phyloP scores from a whole-genome alignment of 257 asterid genomes.

The Coffea eugenioides region DNA sequence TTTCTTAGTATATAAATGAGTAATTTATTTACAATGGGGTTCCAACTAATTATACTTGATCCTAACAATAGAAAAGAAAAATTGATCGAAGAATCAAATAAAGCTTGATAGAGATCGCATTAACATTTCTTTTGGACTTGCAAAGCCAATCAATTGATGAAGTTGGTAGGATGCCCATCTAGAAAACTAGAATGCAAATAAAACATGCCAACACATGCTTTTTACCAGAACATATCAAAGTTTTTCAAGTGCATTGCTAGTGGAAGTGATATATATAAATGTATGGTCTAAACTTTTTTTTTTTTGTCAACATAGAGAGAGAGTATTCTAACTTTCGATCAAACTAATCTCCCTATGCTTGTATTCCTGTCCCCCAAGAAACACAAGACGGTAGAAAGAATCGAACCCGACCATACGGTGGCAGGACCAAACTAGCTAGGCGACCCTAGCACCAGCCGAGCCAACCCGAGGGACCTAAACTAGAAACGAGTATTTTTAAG shows the following conservation, averaged over 20 bases:
- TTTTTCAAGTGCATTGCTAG: conserved; percentile 8
- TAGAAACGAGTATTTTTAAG: conserved; percentile 4
- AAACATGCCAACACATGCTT: conserved; percentile 28
- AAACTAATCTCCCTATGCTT: no score
- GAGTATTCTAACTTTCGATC: no score
- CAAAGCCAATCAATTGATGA: conserved; percentile 15
- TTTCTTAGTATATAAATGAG: not conserved
- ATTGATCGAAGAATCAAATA: conserved; percentile 21
- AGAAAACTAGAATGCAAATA: conserved; percentile 14
- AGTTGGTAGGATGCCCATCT: conserved; percentile 32
- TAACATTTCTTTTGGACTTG: not conserved
- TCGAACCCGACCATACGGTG: no score
- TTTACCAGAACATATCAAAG: conserved; percentile 8
- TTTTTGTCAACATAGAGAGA: no score
- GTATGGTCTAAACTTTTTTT: not conserved
- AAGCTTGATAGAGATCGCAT: conserved; percentile 4
- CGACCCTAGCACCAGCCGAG: no score
- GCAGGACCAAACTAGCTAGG: no score
- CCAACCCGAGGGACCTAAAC: not conserved
- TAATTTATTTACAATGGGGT: conserved; percentile 16
- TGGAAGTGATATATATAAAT: conserved; percentile 17
- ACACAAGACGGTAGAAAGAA: no score
- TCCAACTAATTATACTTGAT: conserved; percentile 15
- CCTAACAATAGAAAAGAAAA: conserved; percentile 5
- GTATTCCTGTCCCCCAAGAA: no score